Base-by-base conservation (phyloP, 306 rosid species). In the Albizia julibrissin region DNA sequence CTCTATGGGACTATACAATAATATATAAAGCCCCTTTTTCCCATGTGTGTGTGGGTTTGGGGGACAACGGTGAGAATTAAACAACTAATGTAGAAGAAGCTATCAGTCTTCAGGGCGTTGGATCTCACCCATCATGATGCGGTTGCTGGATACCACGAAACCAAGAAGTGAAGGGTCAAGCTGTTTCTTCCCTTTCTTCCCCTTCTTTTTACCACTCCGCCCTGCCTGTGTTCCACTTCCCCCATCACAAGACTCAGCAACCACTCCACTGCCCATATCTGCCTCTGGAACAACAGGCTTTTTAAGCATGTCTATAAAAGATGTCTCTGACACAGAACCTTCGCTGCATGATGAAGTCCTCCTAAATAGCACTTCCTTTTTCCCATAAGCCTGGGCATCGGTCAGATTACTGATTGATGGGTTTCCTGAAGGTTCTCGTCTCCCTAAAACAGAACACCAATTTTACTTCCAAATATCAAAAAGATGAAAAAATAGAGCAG, bases 101-200 rank as follows among this genome's bases (percentile, higher is more conserved):
- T 34, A 76, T 88, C 76, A 91, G 65, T 91, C 90, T 27, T 89
- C 89, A 71, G 87, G 86, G 81, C 93, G 91, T 80, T 91, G 91
- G 72, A 91, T 91, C 87, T 91, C 95, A 34, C 95, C 95, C 95
- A 89, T 87, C 90, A 91, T 85, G 81, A 89, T 88, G 80, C 95
- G 88, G 83, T 89, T 89, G 83, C 95, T 91, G 64, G 95, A 86
- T 75, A 91, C 95, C 80, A 85, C 88, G 72, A 91, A 91, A 69
- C 95, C 95, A 65, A 91, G 93, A 58, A 91, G 95, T 72, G 95
- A 84, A 44, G 95, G 95, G 82, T 91, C 93, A 43, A 91, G 90
- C 84, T 91, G 93, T 22, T 89, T 91, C 75, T 89, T 91, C 75
- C 95, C 95, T 76, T 89, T 91, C 91, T 89, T 91, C 72, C 95